Base-by-base conservation (phyloP, 225 moss, liverwort and hornwort genomes). In the Sphagnum tenellum region DNA sequence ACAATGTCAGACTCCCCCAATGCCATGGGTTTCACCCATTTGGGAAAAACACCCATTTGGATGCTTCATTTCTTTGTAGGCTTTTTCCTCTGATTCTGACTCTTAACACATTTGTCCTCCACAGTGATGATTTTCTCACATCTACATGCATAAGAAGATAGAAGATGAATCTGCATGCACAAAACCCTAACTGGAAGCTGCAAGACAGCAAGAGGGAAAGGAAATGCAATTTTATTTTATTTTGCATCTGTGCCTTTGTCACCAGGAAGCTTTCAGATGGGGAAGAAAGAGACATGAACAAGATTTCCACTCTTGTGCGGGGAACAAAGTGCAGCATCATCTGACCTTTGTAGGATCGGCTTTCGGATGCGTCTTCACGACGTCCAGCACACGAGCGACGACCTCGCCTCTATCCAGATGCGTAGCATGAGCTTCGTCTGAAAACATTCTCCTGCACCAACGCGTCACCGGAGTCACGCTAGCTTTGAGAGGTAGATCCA, bases 261-360 rank as follows among this genome's bases (percentile, higher is more conserved):
- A 29, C 29, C 29, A 29, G 29, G 29, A 29, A 29, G 9, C n/a
- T 57, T 57, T 57, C 57, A 2, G 57, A n/a, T n/a, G 57, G 57
- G 5, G n/a, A n/a, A n/a, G n/a, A n/a, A 57, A 57, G 57, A 57
- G 29, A 5, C 57, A 57, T 57, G 57, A 47, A 62, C 58, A 51
- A 11, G 50, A 12, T 11, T 58, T 3, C 14, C 49, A 45, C 4
- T 49, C 8, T 12, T 9, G 8, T 51, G 12, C 59, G 0, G n/a
- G n/a, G 5, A 57, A 55, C 8, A 46, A 53, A 57, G 29, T 67
- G 54, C 50, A 72, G 8, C 55, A 53, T 46, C 7, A 7, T 50
- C 80, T 47, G 55, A 94, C 89, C 89, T 89, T 91, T 3, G 84
- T 66, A 67, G 86, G 77, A 79, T 91, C 91, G 50, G 88, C 94